A percentile compares a stretch with the other conserved stretches of the same genome.
Conservation (phyloP, 2,329 filamentous ascomycete species). For the Fusarium sp. region DNA sequence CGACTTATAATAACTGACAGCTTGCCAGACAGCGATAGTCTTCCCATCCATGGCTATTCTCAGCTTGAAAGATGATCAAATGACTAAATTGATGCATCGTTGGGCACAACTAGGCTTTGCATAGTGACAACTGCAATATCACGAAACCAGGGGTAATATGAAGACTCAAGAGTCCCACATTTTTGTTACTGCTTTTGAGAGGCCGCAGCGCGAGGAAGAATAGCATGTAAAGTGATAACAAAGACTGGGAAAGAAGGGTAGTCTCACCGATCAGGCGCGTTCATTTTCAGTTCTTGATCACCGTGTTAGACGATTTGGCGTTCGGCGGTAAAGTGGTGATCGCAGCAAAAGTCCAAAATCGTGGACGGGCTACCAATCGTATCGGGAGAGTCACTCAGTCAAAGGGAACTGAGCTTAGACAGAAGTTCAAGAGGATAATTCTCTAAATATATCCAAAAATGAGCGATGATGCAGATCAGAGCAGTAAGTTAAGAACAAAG, state of each 20-base stretch:
- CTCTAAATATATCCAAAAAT: slow-evolving; percentile 18
- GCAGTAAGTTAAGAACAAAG: slow-evolving; percentile 26
- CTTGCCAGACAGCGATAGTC: neutral
- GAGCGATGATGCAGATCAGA: neutral
- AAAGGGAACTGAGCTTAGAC: neutral
- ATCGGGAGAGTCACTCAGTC: neutral
- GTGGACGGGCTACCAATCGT: slow-evolving; percentile 3
- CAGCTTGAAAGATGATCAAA: neutral
- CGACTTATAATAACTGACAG: neutral
- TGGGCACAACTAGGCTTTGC: neutral
- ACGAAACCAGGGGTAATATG: neutral
- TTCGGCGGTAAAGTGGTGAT: slow-evolving; percentile 43
- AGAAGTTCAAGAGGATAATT: neutral
- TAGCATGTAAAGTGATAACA: neutral
- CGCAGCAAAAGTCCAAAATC: slow-evolving; percentile 17
- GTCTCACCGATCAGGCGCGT: slow-evolving; percentile 68
- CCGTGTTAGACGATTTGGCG: slow-evolving; percentile 13
- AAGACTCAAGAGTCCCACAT: neutral
- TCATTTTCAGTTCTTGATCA: slow-evolving; percentile 57
- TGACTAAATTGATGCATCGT: neutral
- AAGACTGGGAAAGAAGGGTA: slow-evolving; percentile 1
- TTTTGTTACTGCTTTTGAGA: neutral
- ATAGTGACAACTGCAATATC: neutral
- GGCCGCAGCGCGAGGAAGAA: neutral
- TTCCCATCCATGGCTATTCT: neutral